Conservation (phyloP, 2,329 filamentous ascomycete genomes). For the Neofusicoccum umdonicola region DNA sequence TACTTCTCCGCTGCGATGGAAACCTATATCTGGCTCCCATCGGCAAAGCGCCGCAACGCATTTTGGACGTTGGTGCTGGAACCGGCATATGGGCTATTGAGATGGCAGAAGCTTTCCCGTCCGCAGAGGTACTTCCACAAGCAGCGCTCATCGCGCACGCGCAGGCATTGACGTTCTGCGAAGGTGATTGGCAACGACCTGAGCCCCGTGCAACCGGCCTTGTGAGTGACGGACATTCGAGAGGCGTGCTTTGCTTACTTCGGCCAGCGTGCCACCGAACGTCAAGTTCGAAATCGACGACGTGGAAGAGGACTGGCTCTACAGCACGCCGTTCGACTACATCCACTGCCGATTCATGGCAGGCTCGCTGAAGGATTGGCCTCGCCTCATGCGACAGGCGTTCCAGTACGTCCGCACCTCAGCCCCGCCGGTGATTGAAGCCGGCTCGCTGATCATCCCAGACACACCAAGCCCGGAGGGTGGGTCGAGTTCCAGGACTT, state of each 20-base stretch:
- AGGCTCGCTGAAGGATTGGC: slow-evolving; percentile 34
- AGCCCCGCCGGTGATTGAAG: not conserved
- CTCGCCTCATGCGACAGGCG: slow-evolving; percentile 28
- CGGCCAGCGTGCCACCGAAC: slow-evolving; percentile 34
- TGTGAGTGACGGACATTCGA: not conserved
- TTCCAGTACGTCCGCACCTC: slow-evolving; percentile 25
- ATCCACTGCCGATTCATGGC: slow-evolving; percentile 34
- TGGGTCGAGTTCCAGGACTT: slow-evolving; percentile 36
- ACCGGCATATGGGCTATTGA: not conserved
- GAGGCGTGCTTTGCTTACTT: not conserved
- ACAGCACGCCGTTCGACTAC: slow-evolving; percentile 32
- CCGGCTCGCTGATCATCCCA: slow-evolving; percentile 25
- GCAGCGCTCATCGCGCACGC: not conserved
- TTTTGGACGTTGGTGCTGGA: not conserved
- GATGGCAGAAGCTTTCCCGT: not conserved
- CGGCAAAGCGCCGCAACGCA: slow-evolving; percentile 18
- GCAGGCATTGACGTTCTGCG: not conserved
- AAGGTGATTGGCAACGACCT: slow-evolving; percentile 26
- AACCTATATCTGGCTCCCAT: slow-evolving; percentile 19
- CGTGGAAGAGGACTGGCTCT: slow-evolving; percentile 40
- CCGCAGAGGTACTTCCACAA: not conserved
- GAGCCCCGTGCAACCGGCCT: not conserved
- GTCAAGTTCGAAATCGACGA: slow-evolving; percentile 44
- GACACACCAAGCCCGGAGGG: slow-evolving; percentile 31
- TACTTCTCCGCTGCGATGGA: not conserved